Conservation (phyloP, 345 rosid genomes). For the Cardamine chenopodiifolia region DNA sequence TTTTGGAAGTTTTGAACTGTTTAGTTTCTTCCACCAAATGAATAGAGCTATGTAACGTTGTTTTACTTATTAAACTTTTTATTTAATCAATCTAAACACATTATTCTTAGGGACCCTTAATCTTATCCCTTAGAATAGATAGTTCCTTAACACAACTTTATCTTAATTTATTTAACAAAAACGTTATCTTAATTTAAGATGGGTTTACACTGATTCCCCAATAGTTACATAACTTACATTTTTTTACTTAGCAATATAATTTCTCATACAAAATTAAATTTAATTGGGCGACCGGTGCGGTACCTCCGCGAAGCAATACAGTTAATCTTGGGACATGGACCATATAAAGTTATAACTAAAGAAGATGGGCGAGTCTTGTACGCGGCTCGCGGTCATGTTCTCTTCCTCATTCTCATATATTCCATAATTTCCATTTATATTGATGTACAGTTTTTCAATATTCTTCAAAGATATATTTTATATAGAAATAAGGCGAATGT, state of each 20-base stretch:
- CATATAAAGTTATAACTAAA: neutral
- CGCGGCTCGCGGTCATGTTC: conserved; percentile 25
- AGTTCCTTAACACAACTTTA: neutral
- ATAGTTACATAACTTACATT: conserved; percentile 2
- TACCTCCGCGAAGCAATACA: conserved; percentile 12
- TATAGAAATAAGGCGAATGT: too few species aligned
- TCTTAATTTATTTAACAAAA: too few species aligned
- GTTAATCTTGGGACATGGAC: neutral
- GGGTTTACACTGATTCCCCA: neutral
- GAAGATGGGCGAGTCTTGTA: conserved; percentile 1
- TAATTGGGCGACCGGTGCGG: conserved; percentile 12
- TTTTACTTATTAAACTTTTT: neutral
- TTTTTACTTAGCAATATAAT: neutral
- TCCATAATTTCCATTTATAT: neutral
- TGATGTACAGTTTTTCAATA: neutral
- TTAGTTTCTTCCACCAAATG: neutral
- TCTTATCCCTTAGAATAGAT: neutral
- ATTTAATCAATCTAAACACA: neutral
- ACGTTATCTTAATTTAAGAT: neutral
- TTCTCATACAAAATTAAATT: neutral
- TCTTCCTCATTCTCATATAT: conserved; percentile 10
- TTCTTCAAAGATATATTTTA: neutral
- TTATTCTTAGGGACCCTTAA: neutral
- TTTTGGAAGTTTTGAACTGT: conserved; percentile 18
- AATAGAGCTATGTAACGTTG: neutral